Percentiles rank a stretch among this genome's conserved stretches.
Evolutionary conservation across 129 eudicot genomes (phyloP).

Genomic region (Centrapalus pauciflorus): DNA sequence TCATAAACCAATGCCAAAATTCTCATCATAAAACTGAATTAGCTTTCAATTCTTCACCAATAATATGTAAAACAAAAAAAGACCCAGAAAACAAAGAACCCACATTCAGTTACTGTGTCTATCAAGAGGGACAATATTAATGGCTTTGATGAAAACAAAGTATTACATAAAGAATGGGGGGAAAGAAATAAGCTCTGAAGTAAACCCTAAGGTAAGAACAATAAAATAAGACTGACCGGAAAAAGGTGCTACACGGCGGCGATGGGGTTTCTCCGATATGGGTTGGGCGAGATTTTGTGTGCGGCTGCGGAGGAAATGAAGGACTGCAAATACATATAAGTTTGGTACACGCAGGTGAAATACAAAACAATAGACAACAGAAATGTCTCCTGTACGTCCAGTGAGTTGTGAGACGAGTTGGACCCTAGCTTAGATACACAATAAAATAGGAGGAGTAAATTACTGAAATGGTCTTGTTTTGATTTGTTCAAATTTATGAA

Average conservation of each 20-base stretch:
- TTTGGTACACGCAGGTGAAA: no score
- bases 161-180: neutral
- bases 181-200: neutral
- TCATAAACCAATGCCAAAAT: slow-evolving; percentile 9
- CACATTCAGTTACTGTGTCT: neutral
- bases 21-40: neutral
- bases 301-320: slow-evolving; percentile 14
- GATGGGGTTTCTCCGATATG: slow-evolving; percentile 9
- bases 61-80: neutral
- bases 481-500: no score
- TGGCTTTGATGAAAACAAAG: slow-evolving; percentile 4
- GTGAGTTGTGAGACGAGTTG: no score
- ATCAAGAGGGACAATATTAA: neutral
- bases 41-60: neutral
- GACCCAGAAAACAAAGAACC: neutral
- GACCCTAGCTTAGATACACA: no score
- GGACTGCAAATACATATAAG: neutral
- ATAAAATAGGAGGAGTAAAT: no score
- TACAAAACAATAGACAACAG: no score
- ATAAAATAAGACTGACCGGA: slow-evolving; percentile 18
- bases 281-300: slow-evolving; percentile 11
- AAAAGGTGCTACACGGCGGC: neutral
- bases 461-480: no score
- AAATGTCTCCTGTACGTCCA: no score
- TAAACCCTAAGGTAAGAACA: neutral